A percentile compares a stretch with the other conserved stretches of the same genome.
Evolutionary conservation across 129 eudicot species (phyloP).

Genomic region (Lonicera japonica): DNA sequence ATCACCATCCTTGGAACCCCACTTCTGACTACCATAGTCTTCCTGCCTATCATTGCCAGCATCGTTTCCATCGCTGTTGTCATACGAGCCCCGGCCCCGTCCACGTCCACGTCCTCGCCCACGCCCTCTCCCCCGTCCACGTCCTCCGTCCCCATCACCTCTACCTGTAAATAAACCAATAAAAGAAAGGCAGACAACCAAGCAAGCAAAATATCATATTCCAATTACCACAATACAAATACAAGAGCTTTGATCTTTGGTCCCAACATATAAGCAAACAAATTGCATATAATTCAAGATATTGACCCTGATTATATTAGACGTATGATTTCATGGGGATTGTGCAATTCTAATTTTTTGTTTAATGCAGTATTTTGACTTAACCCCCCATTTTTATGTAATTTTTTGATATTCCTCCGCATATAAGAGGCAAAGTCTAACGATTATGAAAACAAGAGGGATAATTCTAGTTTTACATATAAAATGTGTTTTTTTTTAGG

Average conservation of each 20-base stretch:
- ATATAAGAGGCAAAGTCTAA: no score
- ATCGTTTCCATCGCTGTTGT: not conserved
- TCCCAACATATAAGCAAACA: no score
- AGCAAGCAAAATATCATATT: not conserved
- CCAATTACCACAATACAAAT: not conserved
- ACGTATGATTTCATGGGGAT: no score
- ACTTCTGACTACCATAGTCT: slow-evolving; percentile 2
- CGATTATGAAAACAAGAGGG: no score
- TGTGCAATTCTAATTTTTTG: no score
- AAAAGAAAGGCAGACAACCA: not conserved
- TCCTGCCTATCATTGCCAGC: not conserved
- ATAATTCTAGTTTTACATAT: no score
- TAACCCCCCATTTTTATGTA: no score
- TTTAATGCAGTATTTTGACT: no score
- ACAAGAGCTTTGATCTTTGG: not conserved
- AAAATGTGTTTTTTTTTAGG: no score
- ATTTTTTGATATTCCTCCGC: no score
- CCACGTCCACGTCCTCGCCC: slow-evolving; percentile 58
- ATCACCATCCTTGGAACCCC: slow-evolving; percentile 31
- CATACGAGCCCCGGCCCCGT: slow-evolving; percentile 28
- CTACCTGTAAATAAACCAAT: slow-evolving; percentile 35
- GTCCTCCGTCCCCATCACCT: slow-evolving; percentile 45
- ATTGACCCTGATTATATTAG: no score
- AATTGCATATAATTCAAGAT: slow-evolving; percentile 1
- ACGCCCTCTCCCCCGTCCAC: slow-evolving; percentile 44